Percentiles rank a stretch among this genome's conserved stretches.
phyloP scores from a whole-genome alignment of 2,329 filamentous ascomycete genomes.

The Venturiaceae sp. region DNA sequence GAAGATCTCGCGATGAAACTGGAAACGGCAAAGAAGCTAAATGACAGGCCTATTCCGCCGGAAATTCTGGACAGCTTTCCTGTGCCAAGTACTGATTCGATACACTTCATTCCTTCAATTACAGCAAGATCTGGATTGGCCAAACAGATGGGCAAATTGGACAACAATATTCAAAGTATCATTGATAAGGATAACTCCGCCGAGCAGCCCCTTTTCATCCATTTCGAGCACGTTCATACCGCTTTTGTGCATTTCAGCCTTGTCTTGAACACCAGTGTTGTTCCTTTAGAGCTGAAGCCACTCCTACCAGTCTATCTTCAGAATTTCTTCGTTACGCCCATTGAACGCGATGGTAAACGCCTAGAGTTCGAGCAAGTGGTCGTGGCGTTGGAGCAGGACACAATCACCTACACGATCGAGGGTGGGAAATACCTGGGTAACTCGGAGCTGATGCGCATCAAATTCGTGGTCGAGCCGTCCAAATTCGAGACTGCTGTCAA shows the following conservation, averaged over 20 bases:
- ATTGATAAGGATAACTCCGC: slow-evolving; percentile 57
- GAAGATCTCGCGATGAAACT: slow-evolving; percentile 65
- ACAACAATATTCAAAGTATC: slow-evolving; percentile 62
- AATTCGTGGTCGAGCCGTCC: slow-evolving; percentile 77
- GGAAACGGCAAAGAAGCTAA: slow-evolving; percentile 76
- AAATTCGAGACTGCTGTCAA: slow-evolving; percentile 76
- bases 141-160: slow-evolving; percentile 54
- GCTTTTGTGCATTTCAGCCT: slow-evolving; percentile 85
- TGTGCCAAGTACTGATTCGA: slow-evolving; percentile 79
- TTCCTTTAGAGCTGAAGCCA: slow-evolving; percentile 77
- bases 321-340: slow-evolving; percentile 90
- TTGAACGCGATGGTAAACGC: slow-evolving; percentile 63
- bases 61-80: slow-evolving; percentile 72
- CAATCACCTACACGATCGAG: slow-evolving; percentile 73
- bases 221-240: slow-evolving; percentile 89
- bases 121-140: slow-evolving; percentile 78
- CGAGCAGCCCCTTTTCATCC: slow-evolving; percentile 74
- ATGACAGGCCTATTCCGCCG: slow-evolving; percentile 76
- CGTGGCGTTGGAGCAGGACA: slow-evolving; percentile 82
- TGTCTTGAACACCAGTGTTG: slow-evolving; percentile 64
- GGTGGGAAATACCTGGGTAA: slow-evolving; percentile 62
- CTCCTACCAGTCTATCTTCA: slow-evolving; percentile 76
- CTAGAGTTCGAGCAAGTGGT: slow-evolving; percentile 89
- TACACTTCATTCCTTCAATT: slow-evolving; percentile 84
- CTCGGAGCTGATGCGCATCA: slow-evolving; percentile 69